Base-by-base conservation (phyloP, 441 rosid species). In the Bruguiera hainesii region DNA sequence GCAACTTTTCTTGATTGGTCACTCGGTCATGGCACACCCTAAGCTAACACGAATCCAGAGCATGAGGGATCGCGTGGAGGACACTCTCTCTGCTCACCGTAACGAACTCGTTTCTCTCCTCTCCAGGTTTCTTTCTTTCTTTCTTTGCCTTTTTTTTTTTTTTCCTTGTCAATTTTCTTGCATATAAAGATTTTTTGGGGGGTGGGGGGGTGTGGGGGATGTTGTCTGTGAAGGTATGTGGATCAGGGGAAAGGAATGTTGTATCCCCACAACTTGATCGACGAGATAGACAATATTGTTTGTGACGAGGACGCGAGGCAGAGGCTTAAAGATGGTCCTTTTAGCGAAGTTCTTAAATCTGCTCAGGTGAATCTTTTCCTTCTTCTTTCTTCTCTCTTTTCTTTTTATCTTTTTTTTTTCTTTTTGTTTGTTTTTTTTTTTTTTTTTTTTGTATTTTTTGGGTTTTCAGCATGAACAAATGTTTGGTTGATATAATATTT, bases 81-180 rank as follows among this genome's bases (percentile, higher is more conserved):
- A 87, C 67, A 91, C 94, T 25, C 98, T 94, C 71, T 84, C 94
- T 37, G 85, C 72, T 75, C 91, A 91, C 64, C 90, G 98, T 33
- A 91, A 94, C 80, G 88, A 87, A 50, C 97, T 94, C 76, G 86
- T 91, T 68, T 78, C 96, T 64, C 96, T 94, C 59, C 98, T 94
- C 75, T 89, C 98, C 85, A 88, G 99, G 99, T 94, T 75, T 61
- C 20, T 42, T 2, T 4, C 0, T n/a, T 2, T 20, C 26, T 21
- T n/a, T 3, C 0, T 4, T 33, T 23, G 2, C 33, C 5, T 46
- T 19, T 16, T n/a, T 25, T 65, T 10, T 18, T 53, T 10, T 39
- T 39, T 11, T 11, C 3, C 0, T 11, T 0, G 16, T 11, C 1
- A 13, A 39, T 1, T 37, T 37, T 37, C 3, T 37, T 37, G 15